These are phyloP conservation scores for Toxicodendron radicans DNA, from an alignment of 345 rosid genomes.

Conservation along the genomic window DNA sequence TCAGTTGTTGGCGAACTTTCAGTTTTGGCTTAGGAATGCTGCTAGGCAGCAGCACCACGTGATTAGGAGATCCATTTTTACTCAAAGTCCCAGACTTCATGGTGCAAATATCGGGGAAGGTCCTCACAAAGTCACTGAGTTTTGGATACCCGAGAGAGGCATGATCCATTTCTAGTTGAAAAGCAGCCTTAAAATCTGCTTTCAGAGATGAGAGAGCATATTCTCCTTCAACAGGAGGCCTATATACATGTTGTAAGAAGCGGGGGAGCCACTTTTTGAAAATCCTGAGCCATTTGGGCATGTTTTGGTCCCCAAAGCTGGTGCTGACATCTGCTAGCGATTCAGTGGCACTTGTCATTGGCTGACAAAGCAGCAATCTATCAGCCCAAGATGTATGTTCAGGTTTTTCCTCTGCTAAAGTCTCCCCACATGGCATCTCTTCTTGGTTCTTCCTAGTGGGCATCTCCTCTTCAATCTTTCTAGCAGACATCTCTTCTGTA, in stretches of 20 bases:
- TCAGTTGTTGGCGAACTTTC: conserved; percentile 28
- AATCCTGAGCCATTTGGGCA: conserved; percentile 61
- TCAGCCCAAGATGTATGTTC: conserved; percentile 47
- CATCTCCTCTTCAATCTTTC: conserved; percentile 16
- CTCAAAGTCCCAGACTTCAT: conserved; percentile 38
- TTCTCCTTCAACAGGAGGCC: conserved; percentile 28
- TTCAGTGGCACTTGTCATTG: conserved; percentile 24
- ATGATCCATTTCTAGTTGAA: conserved; percentile 68
- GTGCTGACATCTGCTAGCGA: conserved; percentile 14
- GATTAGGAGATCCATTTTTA: conserved; percentile 48
- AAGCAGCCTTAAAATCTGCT: conserved; percentile 64
- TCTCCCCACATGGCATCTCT: conserved; percentile 18
- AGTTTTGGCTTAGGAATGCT: conserved; percentile 25
- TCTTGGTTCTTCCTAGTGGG: conserved; percentile 6
- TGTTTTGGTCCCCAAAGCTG: conserved; percentile 11
- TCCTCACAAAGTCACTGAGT: conserved; percentile 69
- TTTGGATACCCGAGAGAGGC: conserved; percentile 72
- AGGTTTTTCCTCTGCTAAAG: conserved; percentile 27
- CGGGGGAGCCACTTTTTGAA: conserved; percentile 71
- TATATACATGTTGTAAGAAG: conserved; percentile 41
- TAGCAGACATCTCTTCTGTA: neutral
- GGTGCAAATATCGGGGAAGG: conserved; percentile 54
- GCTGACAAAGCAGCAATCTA: conserved; percentile 40
- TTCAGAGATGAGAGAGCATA: conserved; percentile 87
- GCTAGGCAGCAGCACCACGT: conserved; percentile 64